Evolutionary conservation across 768 basidiomycete species (phyloP), one percentile per base, ranked within the genome.

Genomic region (Leccinum boreale): DNA sequence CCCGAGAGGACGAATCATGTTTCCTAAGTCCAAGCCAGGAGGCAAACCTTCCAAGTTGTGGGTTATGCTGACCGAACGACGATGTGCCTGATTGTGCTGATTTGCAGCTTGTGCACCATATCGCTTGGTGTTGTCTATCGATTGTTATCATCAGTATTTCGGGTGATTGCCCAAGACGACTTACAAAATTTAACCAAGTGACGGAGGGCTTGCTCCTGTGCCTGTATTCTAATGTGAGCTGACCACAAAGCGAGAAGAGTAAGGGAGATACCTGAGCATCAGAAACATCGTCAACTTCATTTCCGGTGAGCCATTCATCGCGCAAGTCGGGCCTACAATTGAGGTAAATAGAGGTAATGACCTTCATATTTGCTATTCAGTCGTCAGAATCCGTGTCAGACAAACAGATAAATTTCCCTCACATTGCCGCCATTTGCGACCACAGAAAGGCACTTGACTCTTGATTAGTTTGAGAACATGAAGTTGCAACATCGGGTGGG

Each of bases 391-490:
- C 3, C n/a, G 26, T 39, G 33, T 47, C 35, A 31, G 4, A n/a
- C 42, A 24, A 36, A 53, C 21, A 21, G 19, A 56, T 44, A 53
- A 56, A 53, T 50, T 50, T 51, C 46, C 71, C 84, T 65, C 74
- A 97, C 95, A 90, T 78, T 97, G 94, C 52, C 96, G 81, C 97
- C 97, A 99, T 75, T 96, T 98, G 44, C 96, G 81, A 19, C 96
- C 97, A 68, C 94, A 96, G 72, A 94, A 98, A 2, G 97, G 97
- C 5, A 98, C 94, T 80, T 98, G 97, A 62, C 93, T 95, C 79
- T 99, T 99, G 79, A 98, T 95, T 58, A 98, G 78, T 75, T 99
- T 99, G 62, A 99, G 79, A 9, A 97, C 85, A 73, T 97, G 93
- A 24, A 98, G 81, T 70, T 98, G 96, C 59, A 98, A 74, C 82